Conservation (phyloP, 2,329 filamentous ascomycete species). For the Cladosporium halotolerans region DNA sequence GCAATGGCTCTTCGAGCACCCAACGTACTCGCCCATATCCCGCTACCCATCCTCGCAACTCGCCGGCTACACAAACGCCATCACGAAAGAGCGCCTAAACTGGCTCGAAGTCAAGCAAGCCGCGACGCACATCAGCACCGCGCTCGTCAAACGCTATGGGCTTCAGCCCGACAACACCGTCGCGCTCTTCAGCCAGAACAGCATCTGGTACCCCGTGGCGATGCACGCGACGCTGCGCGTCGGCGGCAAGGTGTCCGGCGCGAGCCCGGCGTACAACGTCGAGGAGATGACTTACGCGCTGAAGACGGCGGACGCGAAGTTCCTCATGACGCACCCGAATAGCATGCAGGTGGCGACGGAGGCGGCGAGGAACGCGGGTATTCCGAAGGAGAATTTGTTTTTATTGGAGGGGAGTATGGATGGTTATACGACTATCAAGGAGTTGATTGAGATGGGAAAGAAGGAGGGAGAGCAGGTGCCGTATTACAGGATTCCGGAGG, state of each 20-base stretch:
- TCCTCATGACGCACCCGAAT: conserved; percentile 51
- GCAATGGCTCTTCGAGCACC: conserved; percentile 56
- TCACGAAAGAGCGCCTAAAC: conserved; percentile 52
- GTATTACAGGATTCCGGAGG: conserved; percentile 45
- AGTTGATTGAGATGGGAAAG: conserved; percentile 40
- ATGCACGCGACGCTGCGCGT: conserved; percentile 52
- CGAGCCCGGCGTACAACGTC: conserved; percentile 58
- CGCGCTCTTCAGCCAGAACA: conserved; percentile 57
- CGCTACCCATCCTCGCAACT: conserved; percentile 35
- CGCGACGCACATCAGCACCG: conserved; percentile 55
- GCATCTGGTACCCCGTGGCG: conserved; percentile 61
- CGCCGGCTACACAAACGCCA: conserved; percentile 52
- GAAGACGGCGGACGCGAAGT: conserved; percentile 51
- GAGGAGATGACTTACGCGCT: conserved; percentile 64
- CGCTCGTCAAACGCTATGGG: conserved; percentile 50
- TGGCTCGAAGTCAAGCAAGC: conserved; percentile 54
- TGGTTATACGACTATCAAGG: conserved; percentile 45
- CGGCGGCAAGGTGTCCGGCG: conserved; percentile 55
- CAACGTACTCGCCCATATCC: conserved; percentile 44
- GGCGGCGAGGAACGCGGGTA: conserved; percentile 49
- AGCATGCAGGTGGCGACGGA: conserved; percentile 50
- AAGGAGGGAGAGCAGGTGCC: conserved; percentile 39
- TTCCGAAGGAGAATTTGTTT: conserved; percentile 48
- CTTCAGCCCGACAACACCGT: conserved; percentile 52
- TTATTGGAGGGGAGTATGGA: conserved; percentile 50